Evolutionary conservation across 164 flowering plant genomes (phyloP).

Genomic region (Amborella trichopoda): DNA sequence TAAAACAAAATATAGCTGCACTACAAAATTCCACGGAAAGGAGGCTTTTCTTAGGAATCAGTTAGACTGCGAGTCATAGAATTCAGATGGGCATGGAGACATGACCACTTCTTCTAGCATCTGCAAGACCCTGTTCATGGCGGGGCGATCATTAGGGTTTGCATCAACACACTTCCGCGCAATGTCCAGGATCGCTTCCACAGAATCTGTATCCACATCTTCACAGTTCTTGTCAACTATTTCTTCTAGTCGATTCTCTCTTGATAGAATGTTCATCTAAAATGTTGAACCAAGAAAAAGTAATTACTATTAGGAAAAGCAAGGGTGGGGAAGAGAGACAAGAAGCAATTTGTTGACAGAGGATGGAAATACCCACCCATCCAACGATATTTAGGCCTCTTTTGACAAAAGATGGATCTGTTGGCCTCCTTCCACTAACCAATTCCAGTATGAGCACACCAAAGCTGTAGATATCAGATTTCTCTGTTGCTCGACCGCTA

Average conservation of each 20-base stretch:
- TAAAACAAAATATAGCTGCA: no score
- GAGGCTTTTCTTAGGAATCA: no score
- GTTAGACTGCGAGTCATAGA: constrained; percentile 84
- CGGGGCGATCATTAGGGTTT: constrained; percentile 70
- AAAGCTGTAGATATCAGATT: constrained; percentile 91
- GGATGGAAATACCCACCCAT: constrained; percentile 45
- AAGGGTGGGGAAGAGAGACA: not conserved
- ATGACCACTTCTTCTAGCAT: constrained; percentile 78
- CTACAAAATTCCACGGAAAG: no score
- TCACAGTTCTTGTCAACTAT: constrained; percentile 61
- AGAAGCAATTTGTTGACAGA: not conserved
- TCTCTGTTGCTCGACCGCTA: constrained; percentile 88
- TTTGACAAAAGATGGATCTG: constrained; percentile 74
- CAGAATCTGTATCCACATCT: constrained; percentile 54
- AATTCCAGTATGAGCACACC: constrained; percentile 92
- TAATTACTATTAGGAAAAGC: no score
- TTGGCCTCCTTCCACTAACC: constrained; percentile 94
- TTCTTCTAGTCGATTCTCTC: constrained; percentile 56
- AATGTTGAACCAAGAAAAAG: no score
- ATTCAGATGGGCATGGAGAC: constrained; percentile 86
- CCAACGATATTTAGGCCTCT: constrained; percentile 87
- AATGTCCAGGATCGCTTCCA: constrained; percentile 72
- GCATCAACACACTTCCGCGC: constrained; percentile 73
- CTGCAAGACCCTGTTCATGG: constrained; percentile 73
- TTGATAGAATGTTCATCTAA: constrained; percentile 73